Base-by-base conservation (phyloP, 768 basidiomycete genomes). In the Fomitopsis serialis region DNA sequence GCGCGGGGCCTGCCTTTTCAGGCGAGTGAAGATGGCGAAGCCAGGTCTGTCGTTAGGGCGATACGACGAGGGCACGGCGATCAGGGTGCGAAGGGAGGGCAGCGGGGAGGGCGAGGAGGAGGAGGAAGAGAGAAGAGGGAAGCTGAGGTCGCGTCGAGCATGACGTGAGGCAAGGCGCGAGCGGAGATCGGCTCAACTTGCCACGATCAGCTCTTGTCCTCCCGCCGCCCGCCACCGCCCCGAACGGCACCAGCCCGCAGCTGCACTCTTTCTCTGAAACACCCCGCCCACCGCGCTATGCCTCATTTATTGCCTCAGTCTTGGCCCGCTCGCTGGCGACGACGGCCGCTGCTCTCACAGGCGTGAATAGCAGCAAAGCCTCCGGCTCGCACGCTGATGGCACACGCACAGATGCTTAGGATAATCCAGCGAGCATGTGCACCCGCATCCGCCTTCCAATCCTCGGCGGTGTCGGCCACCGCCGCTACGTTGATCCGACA, bases 331-430 rank as follows among this genome's bases (percentile, higher is more conserved):
- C 37, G 19, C 6, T 15, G 15, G 37, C 15, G 37, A 15, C 13
- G 37, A 40, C 15, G 15, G 37, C 15, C 13, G 37, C 37, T 19
- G 29, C 37, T 40, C 37, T 40, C 37, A 19, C 37, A 40, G 15
- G 6, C 37, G 37, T 40, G 52, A 40, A 48, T 50, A 42, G 54
- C 54, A 43, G 49, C 45, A 32, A 25, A 48, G 25, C 6, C 9
- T 12, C 25, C 46, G 46, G 32, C 25, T n/a, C n/a, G n/a, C n/a
- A n/a, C n/a, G n/a, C n/a, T 48, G 46, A 32, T 25, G 46, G 29
- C 29, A 32, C 37, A 7, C 37, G 13, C 15, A 19, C 13, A 17
- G 37, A 40, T 7, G 37, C 37, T 17, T 15, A 17, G 19, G 37
- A 40, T 19, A 40, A 8, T 40, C 19, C 37, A 32, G 25, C 22